phyloP scores from a whole-genome alignment of 1,139 yeast genomes.

The Debaryomyces psychrophilus region DNA sequence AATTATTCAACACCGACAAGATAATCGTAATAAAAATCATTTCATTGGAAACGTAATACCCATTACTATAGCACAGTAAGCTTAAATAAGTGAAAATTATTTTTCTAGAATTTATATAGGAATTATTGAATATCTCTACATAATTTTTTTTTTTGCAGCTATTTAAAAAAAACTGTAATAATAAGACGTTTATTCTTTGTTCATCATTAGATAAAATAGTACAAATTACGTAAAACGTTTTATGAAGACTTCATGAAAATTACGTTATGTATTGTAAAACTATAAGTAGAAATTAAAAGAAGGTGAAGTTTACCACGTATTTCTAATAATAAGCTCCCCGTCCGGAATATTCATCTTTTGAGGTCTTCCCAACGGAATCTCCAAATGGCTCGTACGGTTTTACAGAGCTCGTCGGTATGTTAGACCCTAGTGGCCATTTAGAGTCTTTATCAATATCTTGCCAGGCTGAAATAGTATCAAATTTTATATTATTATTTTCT shows the following conservation, averaged over 20 bases:
- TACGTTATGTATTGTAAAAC: no score
- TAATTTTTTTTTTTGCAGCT: not conserved
- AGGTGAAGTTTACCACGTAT: no score
- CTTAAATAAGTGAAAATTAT: not conserved
- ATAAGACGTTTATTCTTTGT: no score
- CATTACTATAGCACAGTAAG: no score
- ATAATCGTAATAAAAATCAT: not conserved
- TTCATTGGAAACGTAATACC: not conserved
- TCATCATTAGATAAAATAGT: no score
- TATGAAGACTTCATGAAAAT: no score
- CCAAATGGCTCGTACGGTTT: slow-evolving; percentile 17
- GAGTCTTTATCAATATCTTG: slow-evolving; percentile 41
- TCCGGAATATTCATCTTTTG: slow-evolving; percentile 8
- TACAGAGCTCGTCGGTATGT: slow-evolving; percentile 35
- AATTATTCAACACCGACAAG: not conserved
- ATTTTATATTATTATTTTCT: slow-evolving; percentile 45
- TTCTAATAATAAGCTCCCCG: slow-evolving; percentile 14
- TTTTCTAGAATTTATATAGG: not conserved
- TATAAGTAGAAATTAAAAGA: no score
- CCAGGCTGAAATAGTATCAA: slow-evolving; percentile 43
- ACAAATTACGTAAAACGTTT: no score
- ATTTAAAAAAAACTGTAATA: not conserved
- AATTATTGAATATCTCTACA: not conserved
- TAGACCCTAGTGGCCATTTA: slow-evolving; percentile 50
- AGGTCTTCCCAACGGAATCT: not conserved